phyloP scores from a whole-genome alignment of 179 eudicot species.

The Vitellaria paradoxa region DNA sequence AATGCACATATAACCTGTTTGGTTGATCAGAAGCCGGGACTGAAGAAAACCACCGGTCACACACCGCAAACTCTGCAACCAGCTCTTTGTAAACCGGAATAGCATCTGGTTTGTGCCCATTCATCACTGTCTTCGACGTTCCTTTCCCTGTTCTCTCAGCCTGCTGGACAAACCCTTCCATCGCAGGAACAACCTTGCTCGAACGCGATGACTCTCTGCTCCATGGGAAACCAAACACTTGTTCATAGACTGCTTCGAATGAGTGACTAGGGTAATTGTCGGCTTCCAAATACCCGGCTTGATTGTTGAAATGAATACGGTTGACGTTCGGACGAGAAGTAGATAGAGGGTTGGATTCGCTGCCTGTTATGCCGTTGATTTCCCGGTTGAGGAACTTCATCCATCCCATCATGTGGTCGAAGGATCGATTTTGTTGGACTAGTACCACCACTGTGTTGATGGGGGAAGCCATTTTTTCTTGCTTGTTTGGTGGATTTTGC shows the following conservation, averaged over 20 bases:
- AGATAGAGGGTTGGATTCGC: constrained; percentile 28
- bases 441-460: constrained; percentile 53
- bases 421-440: constrained; percentile 60
- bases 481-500: too few relatives aligned
- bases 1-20: constrained; percentile 66
- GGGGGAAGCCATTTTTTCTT: constrained; percentile 14
- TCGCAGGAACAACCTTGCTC: constrained; percentile 28
- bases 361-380: constrained; percentile 33
- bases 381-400: constrained; percentile 39
- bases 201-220: constrained; percentile 20
- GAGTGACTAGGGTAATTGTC: constrained; percentile 49
- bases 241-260: constrained; percentile 41
- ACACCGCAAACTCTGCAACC: constrained; percentile 62
- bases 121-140: constrained; percentile 59
- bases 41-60: constrained; percentile 78
- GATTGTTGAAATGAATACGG: constrained; percentile 26
- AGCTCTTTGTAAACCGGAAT: constrained; percentile 68
- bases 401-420: constrained; percentile 65
- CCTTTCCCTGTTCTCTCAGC: constrained; percentile 48
- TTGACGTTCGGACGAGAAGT: constrained; percentile 25
- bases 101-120: constrained; percentile 62
- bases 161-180: constrained; percentile 73
- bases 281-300: constrained; percentile 38
- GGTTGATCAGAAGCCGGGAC: constrained; percentile 72
- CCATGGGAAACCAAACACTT: constrained; percentile 59